Evolutionary conservation across 2,329 filamentous ascomycete genomes (phyloP).

Genomic region (Clarireedia sp.): DNA sequence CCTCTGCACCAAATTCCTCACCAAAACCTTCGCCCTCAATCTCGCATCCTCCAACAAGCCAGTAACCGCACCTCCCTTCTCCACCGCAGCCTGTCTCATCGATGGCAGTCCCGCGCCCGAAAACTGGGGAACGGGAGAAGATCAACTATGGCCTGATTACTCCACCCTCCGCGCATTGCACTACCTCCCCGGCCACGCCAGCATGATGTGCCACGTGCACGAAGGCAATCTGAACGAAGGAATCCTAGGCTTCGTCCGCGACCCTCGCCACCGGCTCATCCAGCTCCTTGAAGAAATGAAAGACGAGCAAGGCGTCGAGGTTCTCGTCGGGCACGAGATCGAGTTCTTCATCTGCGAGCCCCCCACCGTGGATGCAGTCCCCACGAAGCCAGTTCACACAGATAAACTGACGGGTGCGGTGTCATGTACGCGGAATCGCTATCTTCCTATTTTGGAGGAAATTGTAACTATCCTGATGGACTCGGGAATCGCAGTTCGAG

Average conservation of each 20-base stretch:
- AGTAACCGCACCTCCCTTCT: background rate
- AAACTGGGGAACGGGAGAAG: slow-evolving; percentile 41
- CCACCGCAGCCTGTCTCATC: background rate
- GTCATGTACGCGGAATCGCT: slow-evolving; percentile 56
- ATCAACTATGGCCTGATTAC: slow-evolving; percentile 57
- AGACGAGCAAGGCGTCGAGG: slow-evolving; percentile 27
- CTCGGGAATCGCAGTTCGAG: slow-evolving; percentile 56
- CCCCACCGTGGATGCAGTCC: slow-evolving; percentile 22
- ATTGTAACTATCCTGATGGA: slow-evolving; percentile 52
- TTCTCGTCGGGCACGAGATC: slow-evolving; percentile 70
- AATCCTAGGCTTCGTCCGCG: background rate
- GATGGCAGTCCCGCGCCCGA: background rate
- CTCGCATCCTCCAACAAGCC: background rate
- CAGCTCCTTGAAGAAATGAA: background rate
- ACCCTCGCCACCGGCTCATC: background rate
- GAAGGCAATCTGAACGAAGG: slow-evolving; percentile 34
- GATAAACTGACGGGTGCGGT: slow-evolving; percentile 41
- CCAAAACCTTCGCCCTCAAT: background rate
- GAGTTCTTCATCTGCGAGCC: slow-evolving; percentile 59
- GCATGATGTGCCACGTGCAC: slow-evolving; percentile 57
- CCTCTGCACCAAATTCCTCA: background rate
- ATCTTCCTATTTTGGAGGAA: slow-evolving; percentile 52
- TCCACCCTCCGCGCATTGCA: slow-evolving; percentile 45
- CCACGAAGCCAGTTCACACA: slow-evolving; percentile 25
- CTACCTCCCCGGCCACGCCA: slow-evolving; percentile 49